These are phyloP conservation scores for Nothophytophthora sp. DNA, from an alignment of 352 stramenopile genomes.

Conservation along the genomic window DNA sequence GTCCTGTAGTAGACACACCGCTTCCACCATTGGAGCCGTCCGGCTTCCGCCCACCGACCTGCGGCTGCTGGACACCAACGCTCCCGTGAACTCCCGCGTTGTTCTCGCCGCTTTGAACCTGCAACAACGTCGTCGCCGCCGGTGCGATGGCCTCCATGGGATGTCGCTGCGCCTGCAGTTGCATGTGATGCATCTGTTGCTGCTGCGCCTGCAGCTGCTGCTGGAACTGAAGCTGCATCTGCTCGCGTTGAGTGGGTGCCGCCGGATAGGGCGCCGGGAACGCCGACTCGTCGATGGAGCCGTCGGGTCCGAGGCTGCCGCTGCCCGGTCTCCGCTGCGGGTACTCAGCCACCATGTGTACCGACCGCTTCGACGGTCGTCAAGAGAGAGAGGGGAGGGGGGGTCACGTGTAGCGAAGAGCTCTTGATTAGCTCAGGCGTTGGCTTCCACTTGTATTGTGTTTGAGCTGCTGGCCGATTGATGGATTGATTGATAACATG, in stretches of 20 bases:
- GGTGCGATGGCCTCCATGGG: constrained; percentile 15
- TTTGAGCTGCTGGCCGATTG: too few species aligned
- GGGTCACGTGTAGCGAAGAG: not conserved
- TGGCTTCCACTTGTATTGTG: too few species aligned
- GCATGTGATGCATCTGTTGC: constrained; percentile 9
- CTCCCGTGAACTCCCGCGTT: constrained; percentile 8
- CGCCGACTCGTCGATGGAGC: constrained; percentile 5
- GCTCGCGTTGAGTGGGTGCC: constrained; percentile 9
- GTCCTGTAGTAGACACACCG: not conserved
- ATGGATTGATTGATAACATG: too few species aligned
- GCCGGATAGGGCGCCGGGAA: constrained; percentile 16
- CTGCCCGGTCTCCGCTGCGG: constrained; percentile 7
- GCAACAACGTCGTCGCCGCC: constrained; percentile 15
- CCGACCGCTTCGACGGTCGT: too few species aligned
- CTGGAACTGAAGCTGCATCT: constrained; percentile 33
- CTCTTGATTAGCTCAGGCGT: not conserved
- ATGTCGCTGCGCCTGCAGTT: constrained; percentile 3
- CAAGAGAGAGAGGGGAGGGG: too few species aligned
- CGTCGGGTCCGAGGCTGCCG: constrained; percentile 8
- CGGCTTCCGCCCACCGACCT: constrained; percentile 5
- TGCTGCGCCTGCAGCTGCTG: constrained; percentile 22
- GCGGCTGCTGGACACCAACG: constrained; percentile 2
- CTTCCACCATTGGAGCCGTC: not conserved
- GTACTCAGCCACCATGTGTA: constrained; percentile 23
- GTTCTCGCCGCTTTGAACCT: constrained; percentile 12